Evolutionary conservation across 345 rosid genomes (phyloP).

Genomic region (Hypericum perforatum): DNA sequence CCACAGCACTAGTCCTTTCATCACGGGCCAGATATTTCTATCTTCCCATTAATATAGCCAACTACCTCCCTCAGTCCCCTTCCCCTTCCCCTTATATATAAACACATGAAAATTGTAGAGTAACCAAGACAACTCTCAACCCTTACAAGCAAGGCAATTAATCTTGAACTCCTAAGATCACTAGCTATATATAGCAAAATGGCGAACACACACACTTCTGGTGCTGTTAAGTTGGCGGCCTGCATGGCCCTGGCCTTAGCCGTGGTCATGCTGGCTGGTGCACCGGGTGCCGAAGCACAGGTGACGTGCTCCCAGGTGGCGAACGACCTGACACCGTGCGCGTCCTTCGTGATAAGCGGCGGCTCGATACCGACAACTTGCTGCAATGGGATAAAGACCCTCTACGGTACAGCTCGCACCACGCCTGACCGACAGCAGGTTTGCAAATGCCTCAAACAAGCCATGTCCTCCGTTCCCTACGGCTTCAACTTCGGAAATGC

Average conservation of each 20-base stretch:
- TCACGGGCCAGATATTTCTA: too few relatives aligned
- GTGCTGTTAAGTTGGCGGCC: neutral
- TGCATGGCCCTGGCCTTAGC: neutral
- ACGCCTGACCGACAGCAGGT: constrained; percentile 1
- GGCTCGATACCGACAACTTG: neutral
- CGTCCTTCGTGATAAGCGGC: neutral
- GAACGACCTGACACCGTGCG: neutral
- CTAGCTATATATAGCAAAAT: neutral
- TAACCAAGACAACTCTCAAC: too few relatives aligned
- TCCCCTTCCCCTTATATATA: too few relatives aligned
- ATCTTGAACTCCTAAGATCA: neutral
- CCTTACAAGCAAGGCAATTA: too few relatives aligned
- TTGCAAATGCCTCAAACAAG: neutral
- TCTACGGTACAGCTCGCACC: neutral
- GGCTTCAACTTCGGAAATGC: neutral
- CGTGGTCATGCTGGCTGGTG: neutral
- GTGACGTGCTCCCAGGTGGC: neutral
- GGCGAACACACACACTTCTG: neutral
- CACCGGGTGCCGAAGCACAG: neutral
- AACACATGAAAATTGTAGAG: too few relatives aligned
- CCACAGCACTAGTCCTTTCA: too few relatives aligned
- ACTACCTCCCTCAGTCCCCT: too few relatives aligned
- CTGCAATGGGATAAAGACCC: neutral
- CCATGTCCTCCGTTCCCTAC: neutral
- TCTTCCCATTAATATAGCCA: too few relatives aligned